These are phyloP conservation scores for Trichoderma sp. DNA, from an alignment of 2,329 filamentous ascomycete species.

Conservation along the genomic window DNA sequence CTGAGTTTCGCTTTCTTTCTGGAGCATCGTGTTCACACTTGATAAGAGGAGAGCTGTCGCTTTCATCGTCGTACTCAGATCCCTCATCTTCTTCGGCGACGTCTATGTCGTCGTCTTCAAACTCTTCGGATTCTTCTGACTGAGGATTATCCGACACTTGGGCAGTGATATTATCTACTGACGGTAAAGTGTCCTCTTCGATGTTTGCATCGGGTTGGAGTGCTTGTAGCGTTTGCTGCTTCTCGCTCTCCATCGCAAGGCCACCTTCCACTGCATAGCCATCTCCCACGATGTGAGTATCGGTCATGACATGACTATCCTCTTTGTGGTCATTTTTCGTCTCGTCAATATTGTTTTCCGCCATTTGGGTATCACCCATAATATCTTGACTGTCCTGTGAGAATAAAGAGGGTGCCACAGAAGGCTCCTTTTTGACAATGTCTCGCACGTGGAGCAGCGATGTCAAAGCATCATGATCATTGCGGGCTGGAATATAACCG, in stretches of 20 bases:
- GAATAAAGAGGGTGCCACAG: background rate
- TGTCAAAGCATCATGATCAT: background rate
- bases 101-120: background rate
- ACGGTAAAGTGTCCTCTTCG: background rate
- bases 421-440: background rate
- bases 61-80: background rate
- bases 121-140: rapidly evolving
- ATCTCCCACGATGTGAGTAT: background rate
- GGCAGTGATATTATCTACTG: background rate
- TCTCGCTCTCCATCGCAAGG: background rate
- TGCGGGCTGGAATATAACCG: background rate
- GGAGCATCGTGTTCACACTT: background rate
- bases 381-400: background rate
- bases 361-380: background rate
- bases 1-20: background rate
- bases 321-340: background rate
- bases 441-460: background rate
- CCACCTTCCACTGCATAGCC: background rate
- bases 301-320: background rate
- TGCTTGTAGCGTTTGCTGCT: background rate
- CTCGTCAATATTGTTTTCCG: background rate
- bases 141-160: background rate
- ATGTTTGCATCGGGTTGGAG: background rate
- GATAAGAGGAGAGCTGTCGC: background rate
- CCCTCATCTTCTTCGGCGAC: background rate